phyloP scores from a whole-genome alignment of 768 basidiomycete genomes.

The Trametes coccinea region DNA sequence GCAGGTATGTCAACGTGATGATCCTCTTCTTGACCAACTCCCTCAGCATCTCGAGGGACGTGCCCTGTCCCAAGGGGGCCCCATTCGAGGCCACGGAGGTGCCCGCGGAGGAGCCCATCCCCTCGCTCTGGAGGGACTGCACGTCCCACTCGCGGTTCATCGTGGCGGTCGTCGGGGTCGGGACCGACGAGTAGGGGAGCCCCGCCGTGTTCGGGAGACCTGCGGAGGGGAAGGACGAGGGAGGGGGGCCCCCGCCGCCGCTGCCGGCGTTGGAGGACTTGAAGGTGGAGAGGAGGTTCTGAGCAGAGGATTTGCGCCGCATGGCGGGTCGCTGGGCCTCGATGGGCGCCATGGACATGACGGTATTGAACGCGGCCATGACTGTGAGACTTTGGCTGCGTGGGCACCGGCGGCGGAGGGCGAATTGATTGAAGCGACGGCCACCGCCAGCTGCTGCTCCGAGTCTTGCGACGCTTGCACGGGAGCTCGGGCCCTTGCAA shows the following conservation, averaged over 20 bases:
- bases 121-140: conserved; percentile 60
- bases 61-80: conserved; percentile 47
- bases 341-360: conserved; percentile 31
- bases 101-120: conserved; percentile 25
- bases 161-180: conserved; percentile 32
- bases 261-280: conserved; percentile 37
- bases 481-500: background rate
- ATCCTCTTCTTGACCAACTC: conserved; percentile 84
- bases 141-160: conserved; percentile 67
- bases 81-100: conserved; percentile 19
- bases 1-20: conserved; percentile 80
- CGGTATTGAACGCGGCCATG: conserved; percentile 30
- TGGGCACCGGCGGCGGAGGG: conserved; percentile 15
- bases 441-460: background rate
- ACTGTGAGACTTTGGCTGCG: conserved; percentile 16
- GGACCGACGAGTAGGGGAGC: conserved; percentile 21
- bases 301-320: conserved; percentile 84
- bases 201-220: conserved; percentile 21
- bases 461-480: background rate
- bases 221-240: conserved; percentile 23
- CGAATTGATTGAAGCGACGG: conserved; percentile 7
- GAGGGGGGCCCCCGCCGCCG: conserved; percentile 11
- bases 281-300: conserved; percentile 80
- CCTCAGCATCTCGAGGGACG: conserved; percentile 75
- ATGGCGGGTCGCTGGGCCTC: conserved; percentile 48